Base-by-base conservation (phyloP, 495 filamentous ascomycete genomes). In the Rhypophila decipiens region DNA sequence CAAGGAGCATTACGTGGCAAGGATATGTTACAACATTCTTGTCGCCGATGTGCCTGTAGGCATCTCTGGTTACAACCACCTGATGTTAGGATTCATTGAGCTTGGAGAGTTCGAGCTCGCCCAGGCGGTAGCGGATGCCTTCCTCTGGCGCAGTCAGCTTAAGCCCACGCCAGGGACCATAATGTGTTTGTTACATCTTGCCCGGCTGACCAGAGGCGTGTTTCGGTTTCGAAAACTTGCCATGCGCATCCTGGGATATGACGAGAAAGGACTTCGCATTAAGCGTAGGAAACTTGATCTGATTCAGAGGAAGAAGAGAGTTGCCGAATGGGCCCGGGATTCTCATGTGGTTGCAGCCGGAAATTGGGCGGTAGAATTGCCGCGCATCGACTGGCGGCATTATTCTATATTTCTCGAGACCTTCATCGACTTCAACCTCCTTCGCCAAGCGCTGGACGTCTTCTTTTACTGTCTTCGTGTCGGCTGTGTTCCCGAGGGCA, bases 1-100 rank as follows among this genome's bases (percentile, higher is more conserved):
- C 8, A 46, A 53, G 22, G 55, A 58, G 35, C 39, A 40, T 13
- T 56, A 68, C 23, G 58, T 84, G 8, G 73, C 70, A 2, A 82
- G 79, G 53, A 74, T 90, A 21, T 86, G 80, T 61, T 82, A 82
- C 55, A 83, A 85, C 60, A 61, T 90, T 2, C 69, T 87, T 11
- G 63, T 75, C 3, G 78, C 72, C 4, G 50, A 64, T 4, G 61
- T 74, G 3, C 74, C 82, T 4, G 84, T 85, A 2, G 73, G 72
- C 42, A 69, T 83, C 13, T 56, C 74, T 24, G 88, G 81, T 10
- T 88, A 82, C 66, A 87, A 87, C 53, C 66, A 72, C 24, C 68
- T 90, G 20, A 74, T 90, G 15, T 53, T 68, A 12, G 69, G 71
- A 22, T 78, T 90, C 37, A 73, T 73, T 31, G 63, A 66, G 23